Percentiles rank a stretch among this genome's conserved stretches.
Conservation (phyloP, 192 early-diverging fungal species). For the Podila epigama region DNA sequence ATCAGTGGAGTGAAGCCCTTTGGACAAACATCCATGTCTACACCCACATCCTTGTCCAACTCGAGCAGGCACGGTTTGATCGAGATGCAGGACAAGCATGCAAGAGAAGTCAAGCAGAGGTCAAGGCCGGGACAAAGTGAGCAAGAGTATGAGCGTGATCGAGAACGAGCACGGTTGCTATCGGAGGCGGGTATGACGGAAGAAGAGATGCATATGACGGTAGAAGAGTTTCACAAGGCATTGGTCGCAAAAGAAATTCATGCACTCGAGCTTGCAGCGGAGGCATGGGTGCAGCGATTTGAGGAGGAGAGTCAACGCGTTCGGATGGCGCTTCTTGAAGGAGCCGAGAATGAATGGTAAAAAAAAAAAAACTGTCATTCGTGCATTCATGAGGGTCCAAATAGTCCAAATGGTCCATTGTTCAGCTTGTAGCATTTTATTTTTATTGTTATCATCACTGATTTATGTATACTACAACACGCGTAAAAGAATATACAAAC, state of each 20-base stretch:
- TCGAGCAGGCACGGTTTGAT: no score
- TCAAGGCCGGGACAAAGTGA: neutral
- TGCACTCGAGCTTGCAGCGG: constrained; percentile 22
- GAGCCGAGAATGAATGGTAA: no score
- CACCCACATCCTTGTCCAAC: no score
- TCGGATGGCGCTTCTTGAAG: constrained; percentile 16
- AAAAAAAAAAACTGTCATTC: no score
- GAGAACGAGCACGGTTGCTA: neutral
- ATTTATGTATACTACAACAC: no score
- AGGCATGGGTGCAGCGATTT: constrained; percentile 31
- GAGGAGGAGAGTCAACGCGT: constrained; percentile 32
- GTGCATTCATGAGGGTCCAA: no score
- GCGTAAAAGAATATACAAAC: no score
- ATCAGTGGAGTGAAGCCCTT: no score
- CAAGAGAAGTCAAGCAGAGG: neutral
- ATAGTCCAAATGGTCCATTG: no score
- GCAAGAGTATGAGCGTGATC: neutral
- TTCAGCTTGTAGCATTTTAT: no score
- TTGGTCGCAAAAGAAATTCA: constrained; percentile 12
- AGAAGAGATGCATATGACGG: neutral
- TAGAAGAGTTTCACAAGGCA: constrained; percentile 37
- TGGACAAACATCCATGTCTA: no score
- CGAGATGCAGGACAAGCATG: neutral
- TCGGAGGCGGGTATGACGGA: constrained; percentile 1
- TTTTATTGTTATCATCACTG: no score